Base-by-base conservation (phyloP, 768 basidiomycete genomes). In the Fistulinella prunicolor region DNA sequence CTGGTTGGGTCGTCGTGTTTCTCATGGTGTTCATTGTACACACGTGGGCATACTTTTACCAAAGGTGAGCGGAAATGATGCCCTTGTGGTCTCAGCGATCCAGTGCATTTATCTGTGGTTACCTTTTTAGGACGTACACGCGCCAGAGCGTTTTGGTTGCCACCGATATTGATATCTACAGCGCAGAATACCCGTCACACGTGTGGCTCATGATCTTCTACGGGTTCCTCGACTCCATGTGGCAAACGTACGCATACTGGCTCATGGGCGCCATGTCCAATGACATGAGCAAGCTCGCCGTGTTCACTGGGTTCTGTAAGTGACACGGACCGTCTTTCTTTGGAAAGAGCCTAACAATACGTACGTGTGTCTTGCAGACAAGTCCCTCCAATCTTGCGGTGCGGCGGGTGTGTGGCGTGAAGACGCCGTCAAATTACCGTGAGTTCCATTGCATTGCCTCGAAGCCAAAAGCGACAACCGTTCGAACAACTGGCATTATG, bases 231-330 rank as follows among this genome's bases (percentile, higher is more conserved):
- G 90, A 93, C 50, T 75, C 89, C 1, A 84, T 89, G 80, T 92
- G 87, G 87, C 90, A 92, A 63, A 89, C 85, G 3, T 81, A 81
- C 0, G 81, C 82, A 3, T 89, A 90, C 65, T 89, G 86, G 86
- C 74, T 88, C 56, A 86, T 89, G 80, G 89, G 90, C 24, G 85
- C 86, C 13, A 87, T 93, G 84, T 88, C 86, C 14, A 90, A 92
- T 50, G 80, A 89, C 59, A 81, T 86, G 3, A 78, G 76, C 4
- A 89, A 87, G 64, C 78, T 93, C 19, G 88, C 90, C 0, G 79
- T 89, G 62, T 85, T 92, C 61, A 70, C 84, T 13, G 90, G 90
- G 28, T 87, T 93, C 56, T 92, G 89, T 90, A 57, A 56, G 85
- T 77, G 12, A 56, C 20, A 16, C 16, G 28, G 34, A 17, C 29